Conservation (phyloP, 2,329 filamentous ascomycete species). For the Trichophyton simii region DNA sequence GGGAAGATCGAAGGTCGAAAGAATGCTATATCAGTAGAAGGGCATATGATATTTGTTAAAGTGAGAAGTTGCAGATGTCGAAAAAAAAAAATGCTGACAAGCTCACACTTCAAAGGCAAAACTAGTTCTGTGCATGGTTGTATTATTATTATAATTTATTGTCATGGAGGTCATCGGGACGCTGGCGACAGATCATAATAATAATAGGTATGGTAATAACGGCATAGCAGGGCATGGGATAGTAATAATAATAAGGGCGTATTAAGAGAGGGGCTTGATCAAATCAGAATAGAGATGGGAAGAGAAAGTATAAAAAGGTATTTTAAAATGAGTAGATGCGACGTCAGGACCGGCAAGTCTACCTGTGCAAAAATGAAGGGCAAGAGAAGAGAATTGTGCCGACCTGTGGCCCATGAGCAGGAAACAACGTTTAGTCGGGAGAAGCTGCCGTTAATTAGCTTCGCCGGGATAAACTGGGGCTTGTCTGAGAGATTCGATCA, state of each 20-base stretch:
- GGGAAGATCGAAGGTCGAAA: not conserved
- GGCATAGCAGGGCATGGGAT: slow-evolving; percentile 1
- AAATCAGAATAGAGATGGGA: not conserved
- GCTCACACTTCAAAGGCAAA: slow-evolving; percentile 4
- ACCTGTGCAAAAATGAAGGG: slow-evolving; percentile 1
- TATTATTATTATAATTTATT: slow-evolving; percentile 13
- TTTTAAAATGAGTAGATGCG: slow-evolving; percentile 7
- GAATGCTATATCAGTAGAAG: slow-evolving; percentile 4
- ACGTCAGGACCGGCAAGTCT: not conserved
- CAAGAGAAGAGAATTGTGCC: not conserved
- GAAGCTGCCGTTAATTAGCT: slow-evolving; percentile 9
- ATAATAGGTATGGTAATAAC: slow-evolving; percentile 5
- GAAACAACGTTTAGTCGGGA: slow-evolving; percentile 9
- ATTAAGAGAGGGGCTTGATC: slow-evolving; percentile 3
- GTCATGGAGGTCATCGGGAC: slow-evolving; percentile 6
- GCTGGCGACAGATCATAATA: slow-evolving; percentile 5
- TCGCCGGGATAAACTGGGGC: slow-evolving; percentile 8
- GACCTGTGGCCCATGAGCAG: slow-evolving; percentile 8
- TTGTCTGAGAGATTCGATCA: slow-evolving; percentile 10
- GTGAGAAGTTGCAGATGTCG: slow-evolving; percentile 2
- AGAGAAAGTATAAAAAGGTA: not conserved
- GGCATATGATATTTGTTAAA: slow-evolving; percentile 1
- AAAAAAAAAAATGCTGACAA: slow-evolving; percentile 7
- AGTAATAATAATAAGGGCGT: slow-evolving; percentile 5
- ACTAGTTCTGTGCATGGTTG: slow-evolving; percentile 9